Conservation (phyloP, 768 basidiomycete species). For the Lactarius hatsudake region DNA sequence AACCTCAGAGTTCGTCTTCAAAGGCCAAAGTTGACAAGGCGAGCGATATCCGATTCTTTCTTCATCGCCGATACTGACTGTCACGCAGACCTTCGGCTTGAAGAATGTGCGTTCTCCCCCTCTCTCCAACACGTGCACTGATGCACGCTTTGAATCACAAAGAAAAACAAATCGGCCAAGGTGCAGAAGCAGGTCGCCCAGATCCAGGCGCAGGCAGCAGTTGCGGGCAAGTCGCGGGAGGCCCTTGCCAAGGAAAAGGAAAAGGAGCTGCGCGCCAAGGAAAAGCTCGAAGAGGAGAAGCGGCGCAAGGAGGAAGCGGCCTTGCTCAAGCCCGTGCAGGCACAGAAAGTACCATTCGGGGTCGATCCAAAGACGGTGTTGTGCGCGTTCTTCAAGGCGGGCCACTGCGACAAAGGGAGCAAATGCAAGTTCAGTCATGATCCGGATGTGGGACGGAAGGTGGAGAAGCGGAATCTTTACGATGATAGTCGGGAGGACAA, state of each 20-base stretch:
- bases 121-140: conserved; percentile 5
- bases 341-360: conserved; percentile 89
- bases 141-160: conserved; percentile 17
- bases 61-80: conserved; percentile 28
- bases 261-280: conserved; percentile 71
- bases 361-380: conserved; percentile 95
- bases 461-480: conserved; percentile 95
- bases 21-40: conserved; percentile 86
- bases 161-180: conserved; percentile 95
- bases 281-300: conserved; percentile 77
- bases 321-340: conserved; percentile 73
- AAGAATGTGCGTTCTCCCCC: conserved; percentile 63
- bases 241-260: conserved; percentile 83
- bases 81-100: conserved; percentile 75
- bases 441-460: conserved; percentile 81
- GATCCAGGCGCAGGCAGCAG: conserved; percentile 73
- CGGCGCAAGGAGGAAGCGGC: conserved; percentile 81
- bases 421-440: conserved; percentile 99
- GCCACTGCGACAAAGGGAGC: conserved; percentile 87
- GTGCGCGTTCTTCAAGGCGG: conserved; percentile 90
- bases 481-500: conserved; percentile 85
- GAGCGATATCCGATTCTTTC: conserved; percentile 30
- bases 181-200: conserved; percentile 82
- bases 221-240: conserved; percentile 78
- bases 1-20: conserved; percentile 48